Evolutionary conservation across 106 monocot species (phyloP), one percentile per base, ranked within the genome.

Genomic region (Dendrobium chrysotoxum): DNA sequence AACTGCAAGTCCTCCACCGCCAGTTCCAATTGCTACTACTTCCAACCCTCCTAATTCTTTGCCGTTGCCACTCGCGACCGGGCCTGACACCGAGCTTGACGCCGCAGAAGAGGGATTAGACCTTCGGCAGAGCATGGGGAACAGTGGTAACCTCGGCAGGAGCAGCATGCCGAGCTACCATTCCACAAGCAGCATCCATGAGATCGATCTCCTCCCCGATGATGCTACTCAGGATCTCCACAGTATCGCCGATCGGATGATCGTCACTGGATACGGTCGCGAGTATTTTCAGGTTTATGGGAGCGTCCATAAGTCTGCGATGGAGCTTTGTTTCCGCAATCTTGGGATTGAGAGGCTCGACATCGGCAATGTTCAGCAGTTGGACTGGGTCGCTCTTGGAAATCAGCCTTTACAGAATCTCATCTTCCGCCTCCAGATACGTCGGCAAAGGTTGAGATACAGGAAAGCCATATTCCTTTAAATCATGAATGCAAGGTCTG

Each of bases 231-330:
- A 75, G 16, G 93, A 96, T 66, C 88, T 94, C 41, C 83, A 87
- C 39, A 82, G 79, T 80, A 92, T 96, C 80, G 90, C 93, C 21
- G 90, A 88, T 23, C 90, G 89, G 78, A 93, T 96, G 96, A 77
- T 90, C 11, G 77, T 79, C 16, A 61, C 84, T 2, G 92, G 96
- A 2, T 89, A 90, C 83, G 81, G 75, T 76, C 84, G 92, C 11
- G 98, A 94, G 88, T 87, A 85, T 82, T 82, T 89, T 75, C 98
- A 98, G 84, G 98, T 85, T 0, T 95, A 92, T 80, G 81, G 80
- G 21, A 86, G 86, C 77, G 88, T 81, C 54, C 87, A 95, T 28
- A 92, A 91, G 82, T 53, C 89, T 28, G 90, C 88, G 57, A 84
- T 95, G 55, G 98, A 98, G 58, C 40, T 44, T 12, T 85, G 78